A percentile compares a stretch with the other conserved stretches of the same genome.
These are phyloP conservation scores for Microbotryum saponariae DNA, from an alignment of 1,284 basidiomycete species.

Conservation along the genomic window DNA sequence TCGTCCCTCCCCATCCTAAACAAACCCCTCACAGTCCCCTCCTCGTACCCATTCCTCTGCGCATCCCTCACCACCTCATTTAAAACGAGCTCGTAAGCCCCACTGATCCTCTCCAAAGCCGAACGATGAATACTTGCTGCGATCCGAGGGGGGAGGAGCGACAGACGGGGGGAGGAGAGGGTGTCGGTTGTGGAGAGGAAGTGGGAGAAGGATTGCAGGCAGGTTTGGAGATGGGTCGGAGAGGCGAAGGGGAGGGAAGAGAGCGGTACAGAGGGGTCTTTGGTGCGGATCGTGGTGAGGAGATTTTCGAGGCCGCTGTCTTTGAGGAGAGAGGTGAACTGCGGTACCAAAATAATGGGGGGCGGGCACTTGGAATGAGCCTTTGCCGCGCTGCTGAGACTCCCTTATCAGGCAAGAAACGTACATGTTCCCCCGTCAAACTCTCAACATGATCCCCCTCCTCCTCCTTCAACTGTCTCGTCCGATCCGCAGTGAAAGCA, in stretches of 20 bases:
- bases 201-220: constrained; percentile 46
- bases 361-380: background rate
- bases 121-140: constrained; percentile 64
- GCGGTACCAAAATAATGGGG: constrained; percentile 1
- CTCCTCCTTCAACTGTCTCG: constrained; percentile 52
- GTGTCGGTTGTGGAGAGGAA: constrained; percentile 46
- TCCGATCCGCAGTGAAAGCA: constrained; percentile 61
- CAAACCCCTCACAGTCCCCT: constrained; percentile 59
- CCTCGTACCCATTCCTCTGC: constrained; percentile 69
- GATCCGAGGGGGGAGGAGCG: constrained; percentile 60
- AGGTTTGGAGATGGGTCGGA: constrained; percentile 50
- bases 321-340: constrained; percentile 64
- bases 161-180: constrained; percentile 54
- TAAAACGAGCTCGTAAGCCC: constrained; percentile 59
- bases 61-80: constrained; percentile 55
- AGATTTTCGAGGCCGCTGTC: constrained; percentile 67
- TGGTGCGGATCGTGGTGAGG: constrained; percentile 53
- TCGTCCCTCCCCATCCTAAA: constrained; percentile 56
- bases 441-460: constrained; percentile 57
- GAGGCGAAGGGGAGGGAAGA: constrained; percentile 56
- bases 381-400: background rate
- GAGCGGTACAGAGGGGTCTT: constrained; percentile 55
- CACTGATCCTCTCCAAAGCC: constrained; percentile 59
- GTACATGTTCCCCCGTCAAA: constrained; percentile 73
- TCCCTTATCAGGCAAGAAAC: constrained; percentile 38